Evolutionary conservation across 2,329 filamentous ascomycete genomes (phyloP).

Genomic region (Hypoxylon sp.): DNA sequence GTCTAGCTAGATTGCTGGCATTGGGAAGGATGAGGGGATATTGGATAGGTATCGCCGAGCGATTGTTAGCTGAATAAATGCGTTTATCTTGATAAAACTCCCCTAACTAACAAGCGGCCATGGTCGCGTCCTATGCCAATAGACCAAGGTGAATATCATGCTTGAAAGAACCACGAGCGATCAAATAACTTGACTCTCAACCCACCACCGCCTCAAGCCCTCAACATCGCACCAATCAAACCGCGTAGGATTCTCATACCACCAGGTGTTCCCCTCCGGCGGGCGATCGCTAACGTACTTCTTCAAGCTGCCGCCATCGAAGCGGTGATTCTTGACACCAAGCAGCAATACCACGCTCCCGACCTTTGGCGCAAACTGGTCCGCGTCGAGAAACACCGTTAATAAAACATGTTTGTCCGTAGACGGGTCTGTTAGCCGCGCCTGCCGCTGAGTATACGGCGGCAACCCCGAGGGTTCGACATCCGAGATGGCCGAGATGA

Average conservation of each 20-base stretch:
- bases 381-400: conserved; percentile 63
- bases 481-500: conserved; percentile 57
- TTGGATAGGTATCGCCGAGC: no score
- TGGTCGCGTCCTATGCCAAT: no score
- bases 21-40: no score
- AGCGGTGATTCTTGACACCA: conserved; percentile 66
- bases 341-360: conserved; percentile 61
- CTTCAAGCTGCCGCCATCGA: conserved; percentile 57
- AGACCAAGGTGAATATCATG: no score
- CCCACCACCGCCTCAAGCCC: conserved; percentile 58
- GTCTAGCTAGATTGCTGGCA: no score
- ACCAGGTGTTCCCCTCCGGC: conserved; percentile 52
- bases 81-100: no score
- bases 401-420: conserved; percentile 62
- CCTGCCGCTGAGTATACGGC: conserved; percentile 61
- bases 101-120: no score
- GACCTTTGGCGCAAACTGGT: conserved; percentile 55
- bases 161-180: not conserved
- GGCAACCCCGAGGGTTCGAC: conserved; percentile 60
- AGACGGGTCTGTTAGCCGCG: conserved; percentile 60
- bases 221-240: conserved; percentile 60
- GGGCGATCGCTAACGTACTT: conserved; percentile 53
- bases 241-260: conserved; percentile 58
- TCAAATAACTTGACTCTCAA: conserved; percentile 4
- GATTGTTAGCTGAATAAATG: no score